Evolutionary conservation across 2,329 filamentous ascomycete species (phyloP), one percentile per base, ranked within the genome.

Genomic region (Verticillium nubilum): DNA sequence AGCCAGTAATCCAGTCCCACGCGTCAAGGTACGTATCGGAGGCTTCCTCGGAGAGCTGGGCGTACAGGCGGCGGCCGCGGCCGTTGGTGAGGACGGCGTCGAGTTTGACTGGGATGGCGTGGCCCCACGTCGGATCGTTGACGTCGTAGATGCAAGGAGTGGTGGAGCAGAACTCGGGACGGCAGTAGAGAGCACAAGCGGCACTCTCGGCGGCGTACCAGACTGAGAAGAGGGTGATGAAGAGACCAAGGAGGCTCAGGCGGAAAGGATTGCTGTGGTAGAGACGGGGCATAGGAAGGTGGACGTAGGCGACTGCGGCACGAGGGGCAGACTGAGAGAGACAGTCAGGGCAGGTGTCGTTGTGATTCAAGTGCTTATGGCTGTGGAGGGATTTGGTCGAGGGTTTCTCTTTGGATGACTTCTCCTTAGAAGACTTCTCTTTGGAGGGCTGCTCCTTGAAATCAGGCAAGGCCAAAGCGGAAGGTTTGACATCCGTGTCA

Each of bases 81-180:
- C 84, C 84, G 17, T 81, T 79, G 0, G 81, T 83, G 9, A 76
- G 67, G 84, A 84, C 87, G 65, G 87, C 78, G 67, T 88, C 85
- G 13, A 87, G 66, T 72, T 87, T 87, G 59, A 85, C 79, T 3
- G 85, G 85, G 53, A 87, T 75, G 1, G 84, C 82, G 42, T 75
- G 76, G n/a, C 84, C 85, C 69, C 85, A 87, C 27, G 79, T 78
- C 0, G 85, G 85, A 67, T 87, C 85, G 53, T 82, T 77, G 12
- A 78, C 76, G 28, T 79, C 80, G 82, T 82, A 87, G 35, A 78
- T 74, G 67, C 84, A 86, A 1, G 77, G 76, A 3, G 35, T 42
- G 57, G 54, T 70, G 13, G 76, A 76, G 63, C 84, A 86, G 31
- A 75, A 75, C n/a, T 72, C 67, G 2, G 83, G 82, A 17, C 80